phyloP scores from a whole-genome alignment of 1,284 basidiomycete genomes.

The Ceratobasidium sp. region DNA sequence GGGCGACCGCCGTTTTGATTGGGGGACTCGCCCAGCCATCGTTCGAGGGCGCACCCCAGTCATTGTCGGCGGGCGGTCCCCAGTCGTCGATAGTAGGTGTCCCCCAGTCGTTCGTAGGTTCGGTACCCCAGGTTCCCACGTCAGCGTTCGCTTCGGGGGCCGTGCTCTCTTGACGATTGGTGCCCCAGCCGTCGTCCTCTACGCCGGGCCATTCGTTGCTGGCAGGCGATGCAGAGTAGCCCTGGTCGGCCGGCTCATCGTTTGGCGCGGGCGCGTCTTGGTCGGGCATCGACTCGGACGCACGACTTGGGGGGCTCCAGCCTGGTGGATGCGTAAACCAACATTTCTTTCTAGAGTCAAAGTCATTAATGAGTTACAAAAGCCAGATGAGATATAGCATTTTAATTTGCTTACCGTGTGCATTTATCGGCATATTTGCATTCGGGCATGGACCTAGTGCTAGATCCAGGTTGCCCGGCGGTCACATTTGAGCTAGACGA shows the following conservation, averaged over 20 bases:
- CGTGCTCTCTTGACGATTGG: background rate
- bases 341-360: background rate
- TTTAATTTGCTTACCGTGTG: slow-evolving; percentile 9
- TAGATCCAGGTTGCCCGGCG: background rate
- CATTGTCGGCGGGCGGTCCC: slow-evolving; percentile 4
- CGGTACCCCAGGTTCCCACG: slow-evolving; percentile 3
- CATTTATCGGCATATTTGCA: slow-evolving; percentile 10
- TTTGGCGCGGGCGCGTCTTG: background rate
- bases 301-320: background rate
- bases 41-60: slow-evolving; percentile 2
- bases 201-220: background rate
- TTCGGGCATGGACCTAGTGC: background rate
- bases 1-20: background rate
- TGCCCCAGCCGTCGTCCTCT: background rate
- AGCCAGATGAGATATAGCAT: background rate
- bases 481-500: too few species aligned
- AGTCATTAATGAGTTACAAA: background rate
- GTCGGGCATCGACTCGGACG: background rate
- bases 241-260: background rate
- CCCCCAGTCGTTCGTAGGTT: slow-evolving; percentile 28
- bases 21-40: background rate
- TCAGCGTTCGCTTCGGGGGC: background rate
- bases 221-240: background rate
- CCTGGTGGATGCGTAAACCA: slow-evolving; percentile 26
- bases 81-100: slow-evolving; percentile 1